A percentile compares a stretch with the other conserved stretches of the same genome.
Evolutionary conservation across 2,329 filamentous ascomycete species (phyloP).

Genomic region (Rhinocladiella mackenziei): DNA sequence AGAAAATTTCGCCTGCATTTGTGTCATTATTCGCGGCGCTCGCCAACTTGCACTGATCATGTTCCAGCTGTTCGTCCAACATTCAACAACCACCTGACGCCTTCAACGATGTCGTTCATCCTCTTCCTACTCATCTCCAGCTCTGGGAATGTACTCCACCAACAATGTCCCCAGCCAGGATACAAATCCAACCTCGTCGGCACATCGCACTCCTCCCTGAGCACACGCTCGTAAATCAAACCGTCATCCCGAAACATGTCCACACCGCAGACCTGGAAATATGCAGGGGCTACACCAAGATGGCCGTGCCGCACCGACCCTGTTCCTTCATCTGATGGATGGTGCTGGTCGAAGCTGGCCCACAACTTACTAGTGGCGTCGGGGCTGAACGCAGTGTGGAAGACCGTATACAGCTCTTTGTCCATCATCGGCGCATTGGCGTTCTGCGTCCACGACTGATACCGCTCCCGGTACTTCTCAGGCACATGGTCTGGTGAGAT

Average conservation of each 20-base stretch:
- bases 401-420: slow-evolving; percentile 28
- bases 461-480: slow-evolving; percentile 38
- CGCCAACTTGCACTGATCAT: too few species aligned
- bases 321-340: slow-evolving; percentile 29
- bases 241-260: slow-evolving; percentile 53
- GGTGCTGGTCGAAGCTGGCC: slow-evolving; percentile 34
- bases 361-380: slow-evolving; percentile 33
- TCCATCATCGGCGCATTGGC: slow-evolving; percentile 37
- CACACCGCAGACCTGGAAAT: slow-evolving; percentile 50
- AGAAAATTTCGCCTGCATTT: too few species aligned
- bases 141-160: slow-evolving; percentile 18
- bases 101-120: slow-evolving; percentile 19
- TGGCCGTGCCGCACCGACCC: slow-evolving; percentile 17
- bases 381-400: slow-evolving; percentile 33
- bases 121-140: slow-evolving; percentile 21
- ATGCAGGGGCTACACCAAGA: slow-evolving; percentile 33
- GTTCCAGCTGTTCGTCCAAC: too few species aligned
- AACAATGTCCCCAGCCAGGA: slow-evolving; percentile 41
- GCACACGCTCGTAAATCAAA: slow-evolving; percentile 49
- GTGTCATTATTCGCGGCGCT: too few species aligned
- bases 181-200: slow-evolving; percentile 46
- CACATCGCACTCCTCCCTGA: slow-evolving; percentile 44
- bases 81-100: slow-evolving; percentile 21
- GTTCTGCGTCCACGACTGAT: slow-evolving; percentile 44
- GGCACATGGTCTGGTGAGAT: slow-evolving; percentile 33